Evolutionary conservation across 306 rosid genomes (phyloP).

Genomic region (Lagenaria siceraria): DNA sequence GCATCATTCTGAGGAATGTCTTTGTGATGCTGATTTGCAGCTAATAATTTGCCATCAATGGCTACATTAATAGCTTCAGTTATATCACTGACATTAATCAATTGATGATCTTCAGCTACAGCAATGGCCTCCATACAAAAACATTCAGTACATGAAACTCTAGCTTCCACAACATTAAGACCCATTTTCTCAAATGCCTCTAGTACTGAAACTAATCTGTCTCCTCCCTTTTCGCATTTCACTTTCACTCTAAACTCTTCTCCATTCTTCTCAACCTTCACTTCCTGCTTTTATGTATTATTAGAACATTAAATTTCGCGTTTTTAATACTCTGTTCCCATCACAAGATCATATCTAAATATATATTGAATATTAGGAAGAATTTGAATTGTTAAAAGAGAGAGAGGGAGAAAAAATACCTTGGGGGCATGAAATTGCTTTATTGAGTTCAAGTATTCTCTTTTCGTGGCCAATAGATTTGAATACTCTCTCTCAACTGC

Average conservation of each 20-base stretch:
- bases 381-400: neutral
- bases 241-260: constrained; percentile 42
- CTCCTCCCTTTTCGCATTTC: constrained; percentile 45
- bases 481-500: constrained; percentile 22
- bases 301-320: neutral
- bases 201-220: constrained; percentile 48
- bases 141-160: constrained; percentile 44
- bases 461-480: constrained; percentile 17
- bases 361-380: neutral
- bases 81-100: constrained; percentile 27
- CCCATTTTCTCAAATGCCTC: constrained; percentile 55
- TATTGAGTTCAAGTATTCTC: constrained; percentile 1
- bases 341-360: too few species aligned
- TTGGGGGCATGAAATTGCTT: constrained; percentile 4
- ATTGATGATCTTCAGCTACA: constrained; percentile 27
- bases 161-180: constrained; percentile 51
- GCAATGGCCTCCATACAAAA: constrained; percentile 63
- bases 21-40: neutral
- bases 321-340: too few species aligned
- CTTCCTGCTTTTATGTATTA: constrained; percentile 28
- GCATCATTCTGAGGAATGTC: neutral
- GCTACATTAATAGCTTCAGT: constrained; percentile 35
- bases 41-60: constrained; percentile 6
- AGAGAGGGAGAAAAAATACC: neutral
- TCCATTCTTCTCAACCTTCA: constrained; percentile 55